Percentiles rank a stretch among this genome's conserved stretches.
Evolutionary conservation across 192 early-diverging fungal genomes (phyloP).

Genomic region (Chytriomyces confervae): DNA sequence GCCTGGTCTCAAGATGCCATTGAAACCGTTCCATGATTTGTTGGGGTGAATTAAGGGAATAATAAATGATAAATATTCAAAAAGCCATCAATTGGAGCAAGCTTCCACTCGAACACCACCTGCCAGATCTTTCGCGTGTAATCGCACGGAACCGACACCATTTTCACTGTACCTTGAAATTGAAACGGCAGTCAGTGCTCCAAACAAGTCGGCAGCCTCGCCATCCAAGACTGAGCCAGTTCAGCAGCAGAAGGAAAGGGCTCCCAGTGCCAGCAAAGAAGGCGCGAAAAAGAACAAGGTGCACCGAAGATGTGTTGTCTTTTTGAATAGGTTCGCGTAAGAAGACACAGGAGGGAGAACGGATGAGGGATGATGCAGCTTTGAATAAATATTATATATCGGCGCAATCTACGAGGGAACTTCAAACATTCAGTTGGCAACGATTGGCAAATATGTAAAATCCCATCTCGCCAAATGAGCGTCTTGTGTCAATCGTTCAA

Average conservation of each 20-base stretch:
- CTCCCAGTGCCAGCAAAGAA: conserved; percentile 6
- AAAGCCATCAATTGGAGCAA: too few species aligned
- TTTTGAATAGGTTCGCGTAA: too few species aligned
- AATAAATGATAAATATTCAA: too few species aligned
- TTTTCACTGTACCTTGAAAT: too few species aligned
- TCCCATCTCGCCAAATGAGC: conserved; percentile 41
- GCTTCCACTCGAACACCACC: too few species aligned
- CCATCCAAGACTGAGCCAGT: conserved; percentile 7
- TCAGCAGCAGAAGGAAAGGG: neutral
- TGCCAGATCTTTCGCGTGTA: too few species aligned
- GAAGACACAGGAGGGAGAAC: too few species aligned
- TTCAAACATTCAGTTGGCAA: conserved; percentile 96
- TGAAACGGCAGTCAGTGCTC: too few species aligned
- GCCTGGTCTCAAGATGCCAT: conserved; percentile 48
- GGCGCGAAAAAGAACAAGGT: conserved; percentile 11
- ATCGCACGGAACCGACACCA: too few species aligned
- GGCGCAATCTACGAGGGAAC: conserved; percentile 95
- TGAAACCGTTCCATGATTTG: conserved; percentile 29
- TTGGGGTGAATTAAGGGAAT: conserved; percentile 1
- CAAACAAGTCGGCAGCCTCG: conserved; percentile 17
- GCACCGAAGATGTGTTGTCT: neutral
- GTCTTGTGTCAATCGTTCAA: too few species aligned
- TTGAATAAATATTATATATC: conserved; percentile 36
- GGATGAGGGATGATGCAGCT: too few species aligned
- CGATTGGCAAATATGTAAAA: conserved; percentile 76